A percentile compares a stretch with the other conserved stretches of the same genome.
phyloP scores from a whole-genome alignment of 164 flowering plant species.

The Stephania japonica region DNA sequence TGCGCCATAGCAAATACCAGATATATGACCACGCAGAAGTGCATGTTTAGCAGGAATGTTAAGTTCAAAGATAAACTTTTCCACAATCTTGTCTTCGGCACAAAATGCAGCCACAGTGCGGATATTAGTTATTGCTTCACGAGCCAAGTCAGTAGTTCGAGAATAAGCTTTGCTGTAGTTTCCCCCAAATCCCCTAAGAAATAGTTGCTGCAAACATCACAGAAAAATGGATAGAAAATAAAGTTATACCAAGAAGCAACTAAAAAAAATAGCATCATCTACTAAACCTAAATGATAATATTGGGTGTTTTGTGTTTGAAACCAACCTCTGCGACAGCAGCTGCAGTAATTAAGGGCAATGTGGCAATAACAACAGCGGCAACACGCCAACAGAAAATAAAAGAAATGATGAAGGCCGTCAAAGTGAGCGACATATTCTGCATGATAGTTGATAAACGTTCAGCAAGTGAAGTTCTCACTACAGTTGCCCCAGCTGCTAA shows the following conservation, averaged over 20 bases:
- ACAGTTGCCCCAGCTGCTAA: constrained; percentile 69
- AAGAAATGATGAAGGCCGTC: constrained; percentile 62
- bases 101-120: constrained; percentile 74
- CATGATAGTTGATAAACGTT: constrained; percentile 57
- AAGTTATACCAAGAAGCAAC: not conserved
- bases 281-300: not conserved
- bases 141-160: constrained; percentile 55
- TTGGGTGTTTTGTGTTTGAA: not conserved
- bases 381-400: constrained; percentile 60
- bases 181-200: constrained; percentile 75
- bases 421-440: constrained; percentile 61
- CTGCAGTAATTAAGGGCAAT: constrained; percentile 62
- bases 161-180: constrained; percentile 46
- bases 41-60: constrained; percentile 43
- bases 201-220: constrained; percentile 49
- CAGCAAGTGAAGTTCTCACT: constrained; percentile 62
- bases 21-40: constrained; percentile 56
- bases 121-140: constrained; percentile 69
- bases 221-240: not conserved
- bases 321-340: constrained; percentile 59
- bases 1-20: constrained; percentile 65
- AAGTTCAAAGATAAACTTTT: constrained; percentile 42
- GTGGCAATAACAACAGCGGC: constrained; percentile 55
- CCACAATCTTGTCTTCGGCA: constrained; percentile 44
- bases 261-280: not conserved